phyloP scores from a whole-genome alignment of 345 rosid genomes.

The Brassica nigra region DNA sequence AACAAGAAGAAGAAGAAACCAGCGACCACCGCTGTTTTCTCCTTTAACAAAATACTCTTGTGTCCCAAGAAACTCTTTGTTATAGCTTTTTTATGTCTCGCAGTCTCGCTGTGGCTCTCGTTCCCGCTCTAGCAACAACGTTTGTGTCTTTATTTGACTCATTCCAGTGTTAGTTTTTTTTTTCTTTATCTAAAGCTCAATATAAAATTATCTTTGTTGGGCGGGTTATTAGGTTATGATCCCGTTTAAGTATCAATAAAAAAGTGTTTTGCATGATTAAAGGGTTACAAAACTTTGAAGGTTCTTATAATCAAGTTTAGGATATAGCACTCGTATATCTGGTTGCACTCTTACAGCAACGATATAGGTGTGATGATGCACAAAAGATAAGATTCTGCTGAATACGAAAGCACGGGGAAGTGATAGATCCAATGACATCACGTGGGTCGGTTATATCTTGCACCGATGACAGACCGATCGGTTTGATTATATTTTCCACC shows the following conservation, averaged over 20 bases:
- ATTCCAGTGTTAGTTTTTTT: not conserved
- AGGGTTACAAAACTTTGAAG: not conserved
- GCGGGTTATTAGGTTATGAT: not conserved
- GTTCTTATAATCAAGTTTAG: not conserved
- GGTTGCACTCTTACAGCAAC: not conserved
- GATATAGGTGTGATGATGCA: not conserved
- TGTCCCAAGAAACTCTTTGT: not conserved
- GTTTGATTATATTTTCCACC: conserved; percentile 5
- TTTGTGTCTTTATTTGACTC: not conserved
- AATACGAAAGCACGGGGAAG: not conserved
- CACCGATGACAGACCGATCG: conserved; percentile 1
- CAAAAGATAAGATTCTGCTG: not conserved
- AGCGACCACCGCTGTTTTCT: not conserved
- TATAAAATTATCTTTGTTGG: not conserved
- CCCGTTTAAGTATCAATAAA: not conserved
- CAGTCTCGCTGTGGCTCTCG: not conserved
- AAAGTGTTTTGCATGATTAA: not conserved
- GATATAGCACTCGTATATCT: not conserved
- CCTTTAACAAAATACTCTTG: not conserved
- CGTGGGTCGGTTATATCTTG: not conserved
- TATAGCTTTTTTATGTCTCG: not conserved
- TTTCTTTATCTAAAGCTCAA: not conserved
- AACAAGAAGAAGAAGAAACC: not conserved
- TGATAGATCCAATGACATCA: not conserved
- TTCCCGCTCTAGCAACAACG: not conserved